These are phyloP conservation scores for Monosporozyma siamensis DNA, from an alignment of 805 yeast genomes.

Conservation along the genomic window DNA sequence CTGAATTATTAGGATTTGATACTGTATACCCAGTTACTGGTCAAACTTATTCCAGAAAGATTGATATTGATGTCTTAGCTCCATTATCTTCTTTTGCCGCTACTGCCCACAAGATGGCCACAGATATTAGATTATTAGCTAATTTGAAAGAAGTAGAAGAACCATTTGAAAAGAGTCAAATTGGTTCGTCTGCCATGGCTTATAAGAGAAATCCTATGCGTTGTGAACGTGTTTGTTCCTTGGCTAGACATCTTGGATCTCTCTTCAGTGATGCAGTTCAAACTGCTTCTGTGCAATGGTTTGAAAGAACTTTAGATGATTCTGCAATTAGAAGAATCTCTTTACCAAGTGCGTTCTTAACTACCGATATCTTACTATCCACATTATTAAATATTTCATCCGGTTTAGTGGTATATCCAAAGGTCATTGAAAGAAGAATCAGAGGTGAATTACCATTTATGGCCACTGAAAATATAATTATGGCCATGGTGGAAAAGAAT, in stretches of 20 bases:
- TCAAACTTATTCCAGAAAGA: constrained; percentile 97
- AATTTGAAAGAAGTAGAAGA: constrained; percentile 96
- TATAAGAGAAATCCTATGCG: constrained; percentile 99
- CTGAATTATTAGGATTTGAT: constrained; percentile 86
- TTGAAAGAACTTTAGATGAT: constrained; percentile 97
- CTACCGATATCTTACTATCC: constrained; percentile 86
- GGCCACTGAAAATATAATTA: constrained; percentile 98
- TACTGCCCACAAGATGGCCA: constrained; percentile 93
- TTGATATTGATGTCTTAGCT: constrained; percentile 86
- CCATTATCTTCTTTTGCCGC: constrained; percentile 95
- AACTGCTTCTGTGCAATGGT: constrained; percentile 98
- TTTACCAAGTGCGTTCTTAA: constrained; percentile 89
- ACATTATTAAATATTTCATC: constrained; percentile 87
- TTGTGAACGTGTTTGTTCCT: constrained; percentile 97
- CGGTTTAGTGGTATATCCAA: constrained; percentile 95
- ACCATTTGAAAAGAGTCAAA: constrained; percentile 97
- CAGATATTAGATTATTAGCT: constrained; percentile 91
- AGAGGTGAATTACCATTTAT: constrained; percentile 92
- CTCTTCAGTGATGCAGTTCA: constrained; percentile 87
- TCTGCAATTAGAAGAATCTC: constrained; percentile 96
- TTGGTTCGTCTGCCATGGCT: constrained; percentile 98
- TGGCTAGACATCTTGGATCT: constrained; percentile 90
- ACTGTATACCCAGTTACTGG: constrained; percentile 97
- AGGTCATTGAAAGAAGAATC: constrained; percentile 96
- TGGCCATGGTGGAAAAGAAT: constrained; percentile 99